Evolutionary conservation across 345 rosid genomes (phyloP), one percentile per base, ranked within the genome.

Genomic region (Brassica cretica): DNA sequence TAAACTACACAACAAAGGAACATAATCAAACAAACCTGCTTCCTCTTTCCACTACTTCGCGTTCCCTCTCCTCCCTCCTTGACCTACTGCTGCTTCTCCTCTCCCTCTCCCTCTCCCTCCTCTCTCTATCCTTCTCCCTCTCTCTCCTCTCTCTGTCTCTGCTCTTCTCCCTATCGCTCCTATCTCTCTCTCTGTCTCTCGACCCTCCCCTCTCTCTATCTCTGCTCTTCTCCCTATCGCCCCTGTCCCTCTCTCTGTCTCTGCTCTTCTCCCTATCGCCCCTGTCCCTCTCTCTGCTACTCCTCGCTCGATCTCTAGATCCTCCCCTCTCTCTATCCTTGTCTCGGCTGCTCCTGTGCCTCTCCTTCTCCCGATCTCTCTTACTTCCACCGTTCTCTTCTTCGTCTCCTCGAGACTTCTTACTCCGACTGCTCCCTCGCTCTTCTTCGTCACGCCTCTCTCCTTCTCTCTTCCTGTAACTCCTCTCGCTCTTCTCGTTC

Each of bases 401-500:
- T 1, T 81, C 91, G 7, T 83, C 0, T 81, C 90, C 5, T 76
- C 88, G 6, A 39, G 91, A 93, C 79, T 59, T 87, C 86, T 89
- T 91, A 51, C 87, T 76, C 75, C 87, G 86, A 15, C 78, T 70
- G 73, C 77, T 80, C 16, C 74, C 86, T 68, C 84, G 73, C 56
- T 80, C 87, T 25, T 73, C 88, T 10, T 79, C 90, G 3, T 71
- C 84, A 6, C 84, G 84, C 25, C 70, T 86, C 29, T 82, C 88
- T 51, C 81, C 89, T 15, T 81, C 89, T 58, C 87, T 80, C 92
- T 86, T 94, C 82, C 97, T 74, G 83, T 88, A 87, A 76, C 90
- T 89, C 81, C 86, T 82, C 77, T 93, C 94, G 83, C 78, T 84
- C 87, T 78, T 88, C 75, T 85, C 97, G 75, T 71, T 82, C 78